These are phyloP conservation scores for Arthonia radiata DNA, from an alignment of 495 filamentous ascomycete species.

Conservation along the genomic window DNA sequence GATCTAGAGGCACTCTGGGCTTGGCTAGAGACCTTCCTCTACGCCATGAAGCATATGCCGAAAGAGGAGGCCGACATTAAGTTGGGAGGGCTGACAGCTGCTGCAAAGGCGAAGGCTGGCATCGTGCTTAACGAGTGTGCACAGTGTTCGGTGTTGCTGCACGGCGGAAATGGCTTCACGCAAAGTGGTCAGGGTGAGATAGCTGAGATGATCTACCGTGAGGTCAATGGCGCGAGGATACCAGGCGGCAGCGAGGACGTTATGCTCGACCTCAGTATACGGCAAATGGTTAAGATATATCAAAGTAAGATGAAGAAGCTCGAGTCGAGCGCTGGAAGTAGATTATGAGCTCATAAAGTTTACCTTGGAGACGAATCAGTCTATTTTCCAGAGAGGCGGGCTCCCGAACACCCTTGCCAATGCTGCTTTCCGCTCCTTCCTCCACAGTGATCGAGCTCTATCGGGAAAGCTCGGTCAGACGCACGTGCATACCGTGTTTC, in stretches of 20 bases:
- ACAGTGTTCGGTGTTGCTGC: background rate
- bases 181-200: background rate
- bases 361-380: no score
- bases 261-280: slow-evolving; percentile 40
- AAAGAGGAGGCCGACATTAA: background rate
- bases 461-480: background rate
- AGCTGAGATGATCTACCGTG: slow-evolving; percentile 29
- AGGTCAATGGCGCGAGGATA: slow-evolving; percentile 35
- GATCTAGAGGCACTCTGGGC: no score
- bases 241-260: slow-evolving; percentile 58
- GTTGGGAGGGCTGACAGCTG: slow-evolving; percentile 1
- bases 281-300: slow-evolving; percentile 52
- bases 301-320: slow-evolving; percentile 34
- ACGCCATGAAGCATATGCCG: no score
- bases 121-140: background rate
- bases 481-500: background rate
- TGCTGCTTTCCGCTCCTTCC: no score
- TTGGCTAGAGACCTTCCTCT: no score
- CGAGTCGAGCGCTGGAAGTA: no score
- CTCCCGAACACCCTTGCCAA: no score
- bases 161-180: background rate
- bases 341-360: no score
- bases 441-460: no score
- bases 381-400: no score
- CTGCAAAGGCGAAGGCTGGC: background rate